These are phyloP conservation scores for Liriodendron chinense DNA, from an alignment of 164 flowering plant genomes.

Conservation along the genomic window DNA sequence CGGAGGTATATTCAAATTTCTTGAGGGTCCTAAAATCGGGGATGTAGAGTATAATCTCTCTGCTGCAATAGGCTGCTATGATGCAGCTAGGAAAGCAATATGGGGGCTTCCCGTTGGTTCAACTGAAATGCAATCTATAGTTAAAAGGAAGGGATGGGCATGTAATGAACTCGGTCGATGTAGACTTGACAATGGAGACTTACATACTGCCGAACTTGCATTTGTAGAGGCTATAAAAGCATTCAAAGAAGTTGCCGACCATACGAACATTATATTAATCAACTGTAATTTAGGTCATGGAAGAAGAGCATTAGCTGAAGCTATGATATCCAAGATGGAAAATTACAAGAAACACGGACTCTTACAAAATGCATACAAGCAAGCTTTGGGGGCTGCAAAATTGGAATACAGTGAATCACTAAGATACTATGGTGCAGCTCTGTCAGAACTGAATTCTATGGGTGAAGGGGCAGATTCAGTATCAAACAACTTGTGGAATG, in stretches of 20 bases:
- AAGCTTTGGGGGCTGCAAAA: constrained; percentile 68
- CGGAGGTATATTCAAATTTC: constrained; percentile 88
- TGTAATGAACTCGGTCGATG: constrained; percentile 90
- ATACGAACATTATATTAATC: constrained; percentile 73
- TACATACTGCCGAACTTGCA: constrained; percentile 73
- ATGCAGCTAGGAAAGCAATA: constrained; percentile 65
- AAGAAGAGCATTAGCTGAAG: constrained; percentile 87
- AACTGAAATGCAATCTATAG: constrained; percentile 49
- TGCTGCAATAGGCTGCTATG: constrained; percentile 65
- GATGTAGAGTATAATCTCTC: constrained; percentile 57
- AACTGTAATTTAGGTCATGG: constrained; percentile 93
- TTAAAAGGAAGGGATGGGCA: constrained; percentile 92
- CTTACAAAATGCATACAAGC: constrained; percentile 48
- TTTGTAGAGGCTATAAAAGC: constrained; percentile 83
- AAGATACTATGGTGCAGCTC: constrained; percentile 76
- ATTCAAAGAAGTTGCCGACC: constrained; percentile 72
- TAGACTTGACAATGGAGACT: constrained; percentile 56
- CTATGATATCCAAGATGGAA: constrained; percentile 61
- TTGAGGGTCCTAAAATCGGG: constrained; percentile 42
- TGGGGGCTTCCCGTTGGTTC: constrained; percentile 44
- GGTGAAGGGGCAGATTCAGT: constrained; percentile 34
- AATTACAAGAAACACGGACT: constrained; percentile 36
- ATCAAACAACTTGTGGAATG: constrained; percentile 45
- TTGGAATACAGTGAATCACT: constrained; percentile 68
- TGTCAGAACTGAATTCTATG: constrained; percentile 42